Conservation (phyloP, 1,284 basidiomycete genomes). For the Pseudozyma sp. region DNA sequence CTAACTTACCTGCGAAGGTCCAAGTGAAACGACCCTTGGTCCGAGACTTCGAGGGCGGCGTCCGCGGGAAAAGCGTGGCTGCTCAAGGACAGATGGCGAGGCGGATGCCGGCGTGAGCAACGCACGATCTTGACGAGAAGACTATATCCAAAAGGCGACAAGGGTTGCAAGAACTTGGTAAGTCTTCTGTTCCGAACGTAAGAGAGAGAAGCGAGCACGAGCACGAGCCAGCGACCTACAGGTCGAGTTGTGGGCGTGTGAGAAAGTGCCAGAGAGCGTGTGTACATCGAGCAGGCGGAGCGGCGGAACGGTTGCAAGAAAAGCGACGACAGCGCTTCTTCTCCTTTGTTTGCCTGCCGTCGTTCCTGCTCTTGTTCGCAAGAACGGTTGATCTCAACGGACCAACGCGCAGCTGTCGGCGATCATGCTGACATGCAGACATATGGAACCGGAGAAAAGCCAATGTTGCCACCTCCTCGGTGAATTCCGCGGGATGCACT, state of each 20-base stretch:
- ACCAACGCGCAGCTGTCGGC: constrained; percentile 13
- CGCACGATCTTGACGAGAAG: constrained; percentile 4
- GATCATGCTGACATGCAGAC: constrained; percentile 7
- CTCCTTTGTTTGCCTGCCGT: not conserved
- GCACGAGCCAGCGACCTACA: not conserved
- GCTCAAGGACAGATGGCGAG: not conserved
- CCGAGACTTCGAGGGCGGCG: not conserved
- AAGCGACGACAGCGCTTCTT: constrained; percentile 4
- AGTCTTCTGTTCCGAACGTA: not conserved
- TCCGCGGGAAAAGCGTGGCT: not conserved
- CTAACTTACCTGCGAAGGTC: constrained; percentile 21
- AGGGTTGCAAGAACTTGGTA: not conserved
- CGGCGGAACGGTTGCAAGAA: constrained; percentile 10
- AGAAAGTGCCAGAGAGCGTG: constrained; percentile 5
- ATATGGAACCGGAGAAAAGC: not conserved
- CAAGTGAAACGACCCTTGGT: constrained; percentile 17
- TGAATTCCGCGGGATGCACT: not conserved
- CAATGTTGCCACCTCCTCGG: constrained; percentile 3
- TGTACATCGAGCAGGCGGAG: not conserved
- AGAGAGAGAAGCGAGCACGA: not conserved
- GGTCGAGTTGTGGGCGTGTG: not conserved
- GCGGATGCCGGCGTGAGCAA: not conserved
- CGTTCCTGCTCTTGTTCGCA: not conserved
- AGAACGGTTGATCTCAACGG: not conserved
- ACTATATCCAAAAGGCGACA: constrained; percentile 15